A percentile compares a stretch with the other conserved stretches of the same genome.
These are phyloP conservation scores for Cyclotella kingstonii DNA, from an alignment of 108 stramenopile genomes.

Conservation along the genomic window DNA sequence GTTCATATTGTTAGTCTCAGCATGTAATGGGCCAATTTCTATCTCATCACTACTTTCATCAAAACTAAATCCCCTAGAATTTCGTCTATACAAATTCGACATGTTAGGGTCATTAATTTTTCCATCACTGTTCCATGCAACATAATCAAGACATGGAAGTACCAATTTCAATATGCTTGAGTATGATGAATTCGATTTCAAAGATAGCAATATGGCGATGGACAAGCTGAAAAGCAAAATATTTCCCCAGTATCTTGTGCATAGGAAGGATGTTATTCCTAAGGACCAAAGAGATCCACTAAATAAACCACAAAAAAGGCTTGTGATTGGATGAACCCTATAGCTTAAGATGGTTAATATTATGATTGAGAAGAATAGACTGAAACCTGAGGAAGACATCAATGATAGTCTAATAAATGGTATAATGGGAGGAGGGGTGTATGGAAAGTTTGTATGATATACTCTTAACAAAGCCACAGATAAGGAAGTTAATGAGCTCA, in stretches of 20 bases:
- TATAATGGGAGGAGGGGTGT: conserved; percentile 39
- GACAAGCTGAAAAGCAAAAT: conserved; percentile 8
- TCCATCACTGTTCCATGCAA: conserved; percentile 45
- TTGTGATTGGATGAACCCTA: conserved; percentile 41
- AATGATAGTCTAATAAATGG: conserved; percentile 31
- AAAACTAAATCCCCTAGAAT: not conserved
- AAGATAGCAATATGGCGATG: conserved; percentile 28
- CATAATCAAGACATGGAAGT: conserved; percentile 49
- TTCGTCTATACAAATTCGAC: conserved; percentile 3
- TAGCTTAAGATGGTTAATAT: conserved; percentile 35
- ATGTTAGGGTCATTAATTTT: conserved; percentile 13
- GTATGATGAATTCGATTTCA: conserved; percentile 28
- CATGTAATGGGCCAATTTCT: conserved; percentile 20
- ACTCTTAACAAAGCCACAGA: conserved; percentile 40
- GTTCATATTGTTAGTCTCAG: not conserved
- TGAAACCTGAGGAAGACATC: conserved; percentile 33
- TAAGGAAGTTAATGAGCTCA: conserved; percentile 46
- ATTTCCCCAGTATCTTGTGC: conserved; percentile 54
- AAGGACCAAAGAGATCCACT: conserved; percentile 48
- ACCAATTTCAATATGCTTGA: conserved; percentile 22
- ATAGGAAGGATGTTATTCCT: conserved; percentile 51
- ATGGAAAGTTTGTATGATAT: conserved; percentile 41
- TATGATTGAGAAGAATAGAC: conserved; percentile 15
- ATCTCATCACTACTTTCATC: conserved; percentile 14
- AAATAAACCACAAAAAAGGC: conserved; percentile 34